A percentile compares a stretch with the other conserved stretches of the same genome.
Conservation (phyloP, 192 early-diverging fungal genomes). For the Lunasporangiospora selenospora region DNA sequence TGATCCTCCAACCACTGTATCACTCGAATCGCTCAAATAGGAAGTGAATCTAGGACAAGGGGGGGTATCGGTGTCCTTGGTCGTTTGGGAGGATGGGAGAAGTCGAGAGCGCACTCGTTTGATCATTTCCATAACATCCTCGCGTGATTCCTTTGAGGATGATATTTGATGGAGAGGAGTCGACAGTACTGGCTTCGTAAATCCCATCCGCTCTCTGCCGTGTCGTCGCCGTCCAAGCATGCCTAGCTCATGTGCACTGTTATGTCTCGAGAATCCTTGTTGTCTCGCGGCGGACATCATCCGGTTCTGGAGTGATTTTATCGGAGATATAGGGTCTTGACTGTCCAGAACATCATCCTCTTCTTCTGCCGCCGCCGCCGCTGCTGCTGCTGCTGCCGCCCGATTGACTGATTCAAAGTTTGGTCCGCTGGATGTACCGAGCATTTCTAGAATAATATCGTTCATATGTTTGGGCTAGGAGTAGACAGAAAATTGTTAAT, state of each 20-base stretch:
- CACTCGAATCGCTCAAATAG: too few relatives aligned
- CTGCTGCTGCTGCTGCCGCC: too few relatives aligned
- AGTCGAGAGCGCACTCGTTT: too few relatives aligned
- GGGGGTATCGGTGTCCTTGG: too few relatives aligned
- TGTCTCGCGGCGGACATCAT: not conserved
- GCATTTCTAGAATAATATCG: conserved; percentile 33
- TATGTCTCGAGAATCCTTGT: not conserved
- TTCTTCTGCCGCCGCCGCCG: conserved; percentile 15
- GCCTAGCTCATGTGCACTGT: conserved; percentile 7
- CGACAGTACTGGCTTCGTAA: not conserved
- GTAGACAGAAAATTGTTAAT: not conserved
- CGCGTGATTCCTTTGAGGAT: conserved; percentile 5
- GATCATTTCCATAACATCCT: conserved; percentile 39
- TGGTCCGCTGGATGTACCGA: conserved; percentile 17
- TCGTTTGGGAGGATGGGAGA: not conserved
- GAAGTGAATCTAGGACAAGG: too few relatives aligned
- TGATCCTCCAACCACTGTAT: too few relatives aligned
- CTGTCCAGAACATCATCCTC: conserved; percentile 7
- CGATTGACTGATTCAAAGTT: not conserved
- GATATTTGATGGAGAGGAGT: not conserved
- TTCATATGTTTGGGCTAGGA: conserved; percentile 7
- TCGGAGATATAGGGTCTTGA: conserved; percentile 27
- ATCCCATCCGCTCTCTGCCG: not conserved
- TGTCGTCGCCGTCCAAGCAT: conserved; percentile 1
- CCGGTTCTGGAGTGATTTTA: conserved; percentile 18